Percentiles rank a stretch among this genome's conserved stretches.
phyloP scores from a whole-genome alignment of 345 rosid genomes.

The Citrus cavaleriei region DNA sequence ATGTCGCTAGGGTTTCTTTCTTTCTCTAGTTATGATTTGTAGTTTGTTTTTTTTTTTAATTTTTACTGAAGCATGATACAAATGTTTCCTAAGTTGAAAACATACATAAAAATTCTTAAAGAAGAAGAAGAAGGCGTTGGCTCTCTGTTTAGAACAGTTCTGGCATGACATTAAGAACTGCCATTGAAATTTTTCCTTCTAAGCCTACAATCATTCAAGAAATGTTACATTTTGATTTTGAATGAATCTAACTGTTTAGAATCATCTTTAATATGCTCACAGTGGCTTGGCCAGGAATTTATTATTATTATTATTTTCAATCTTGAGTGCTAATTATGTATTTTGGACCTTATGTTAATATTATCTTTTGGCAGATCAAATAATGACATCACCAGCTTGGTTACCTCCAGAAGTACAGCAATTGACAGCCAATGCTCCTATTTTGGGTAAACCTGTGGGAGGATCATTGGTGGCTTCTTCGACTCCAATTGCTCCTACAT shows the following conservation, averaged over 20 bases:
- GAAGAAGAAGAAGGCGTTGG: not conserved
- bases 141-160: not conserved
- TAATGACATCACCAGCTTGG: conserved; percentile 26
- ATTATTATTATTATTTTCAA: not conserved
- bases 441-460: conserved; percentile 2
- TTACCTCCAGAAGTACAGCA: conserved; percentile 23
- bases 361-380: conserved; percentile 5
- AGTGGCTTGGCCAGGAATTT: not conserved
- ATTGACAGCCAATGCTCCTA: conserved; percentile 4
- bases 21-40: not conserved
- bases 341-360: not conserved
- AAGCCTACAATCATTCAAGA: not conserved
- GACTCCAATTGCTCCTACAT: conserved; percentile 3
- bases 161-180: not conserved
- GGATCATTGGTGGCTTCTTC: conserved; percentile 4
- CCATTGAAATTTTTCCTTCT: not conserved
- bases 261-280: too few species aligned
- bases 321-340: not conserved
- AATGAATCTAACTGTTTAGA: too few species aligned
- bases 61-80: not conserved
- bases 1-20: not conserved
- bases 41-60: too few species aligned
- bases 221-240: not conserved
- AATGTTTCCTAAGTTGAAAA: not conserved
- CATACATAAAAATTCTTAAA: not conserved